Percentiles rank a stretch among this genome's conserved stretches.
Conservation (phyloP, 345 rosid genomes). For the Citrus trifoliata region DNA sequence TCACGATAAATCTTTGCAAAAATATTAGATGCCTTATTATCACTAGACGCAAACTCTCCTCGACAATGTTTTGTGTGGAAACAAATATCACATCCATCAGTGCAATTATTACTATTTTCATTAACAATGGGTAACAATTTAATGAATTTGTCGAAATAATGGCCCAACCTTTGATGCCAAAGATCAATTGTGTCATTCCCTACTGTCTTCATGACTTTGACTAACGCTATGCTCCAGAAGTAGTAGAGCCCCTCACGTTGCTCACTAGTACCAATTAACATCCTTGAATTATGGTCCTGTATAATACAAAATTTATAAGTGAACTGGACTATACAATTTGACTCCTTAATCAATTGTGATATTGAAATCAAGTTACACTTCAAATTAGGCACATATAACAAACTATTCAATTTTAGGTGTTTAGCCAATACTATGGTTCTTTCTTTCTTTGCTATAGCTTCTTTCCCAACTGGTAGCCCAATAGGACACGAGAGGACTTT, state of each 20-base stretch:
- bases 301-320: slow-evolving; percentile 3
- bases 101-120: background rate
- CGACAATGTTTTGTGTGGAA: background rate
- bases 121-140: too few species aligned
- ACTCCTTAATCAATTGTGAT: slow-evolving; percentile 1
- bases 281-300: background rate
- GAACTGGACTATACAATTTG: background rate
- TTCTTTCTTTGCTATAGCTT: background rate
- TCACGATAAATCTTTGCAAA: background rate
- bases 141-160: background rate
- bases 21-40: background rate
- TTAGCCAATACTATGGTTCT: background rate
- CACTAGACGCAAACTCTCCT: background rate
- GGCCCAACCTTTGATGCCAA: slow-evolving; percentile 1
- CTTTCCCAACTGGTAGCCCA: background rate
- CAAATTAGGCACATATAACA: background rate
- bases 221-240: background rate
- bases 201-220: background rate
- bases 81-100: background rate
- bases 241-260: background rate
- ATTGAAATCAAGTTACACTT: background rate
- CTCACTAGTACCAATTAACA: slow-evolving; percentile 11
- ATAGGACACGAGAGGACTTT: background rate
- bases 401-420: background rate
- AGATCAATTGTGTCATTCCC: background rate